These are phyloP conservation scores for Amborella trichopoda DNA, from an alignment of 164 flowering plant species.

Conservation along the genomic window DNA sequence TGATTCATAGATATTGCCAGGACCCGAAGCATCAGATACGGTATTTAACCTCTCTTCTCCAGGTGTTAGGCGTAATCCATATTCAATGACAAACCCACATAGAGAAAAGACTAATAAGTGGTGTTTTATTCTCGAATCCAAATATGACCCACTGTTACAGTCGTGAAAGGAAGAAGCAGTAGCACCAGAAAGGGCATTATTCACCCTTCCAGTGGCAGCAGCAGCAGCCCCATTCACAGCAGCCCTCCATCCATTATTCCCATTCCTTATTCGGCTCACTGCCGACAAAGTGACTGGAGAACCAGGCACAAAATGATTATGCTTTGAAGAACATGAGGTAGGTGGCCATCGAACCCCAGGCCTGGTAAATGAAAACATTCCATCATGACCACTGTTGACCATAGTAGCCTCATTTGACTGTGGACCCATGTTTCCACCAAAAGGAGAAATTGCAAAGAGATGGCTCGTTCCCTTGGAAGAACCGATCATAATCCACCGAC, in stretches of 20 bases:
- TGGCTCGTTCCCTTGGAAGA: constrained; percentile 87
- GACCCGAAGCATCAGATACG: constrained; percentile 17
- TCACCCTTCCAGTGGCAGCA: constrained; percentile 52
- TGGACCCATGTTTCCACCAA: constrained; percentile 27
- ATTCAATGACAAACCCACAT: constrained; percentile 55
- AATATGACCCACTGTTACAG: constrained; percentile 24
- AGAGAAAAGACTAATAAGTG: constrained; percentile 66
- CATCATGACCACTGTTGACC: constrained; percentile 10
- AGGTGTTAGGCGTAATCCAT: constrained; percentile 30
- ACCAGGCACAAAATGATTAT: constrained; percentile 25
- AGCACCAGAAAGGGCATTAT: constrained; percentile 42
- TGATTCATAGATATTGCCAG: constrained; percentile 21
- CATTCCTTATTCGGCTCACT: constrained; percentile 61
- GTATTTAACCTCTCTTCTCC: constrained; percentile 19
- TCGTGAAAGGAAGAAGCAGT: constrained; percentile 56
- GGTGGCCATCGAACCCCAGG: constrained; percentile 25
- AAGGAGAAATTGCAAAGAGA: constrained; percentile 59
- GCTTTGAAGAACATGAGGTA: constrained; percentile 17
- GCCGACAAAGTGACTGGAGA: constrained; percentile 58
- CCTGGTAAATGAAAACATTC: constrained; percentile 13
- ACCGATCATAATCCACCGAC: constrained; percentile 70
- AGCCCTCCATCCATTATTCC: constrained; percentile 62
- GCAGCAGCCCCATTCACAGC: constrained; percentile 65
- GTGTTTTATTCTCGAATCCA: constrained; percentile 25
- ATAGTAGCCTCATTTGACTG: constrained; percentile 20